Evolutionary conservation across 2,329 filamentous ascomycete genomes (phyloP), one percentile per base, ranked within the genome.

Genomic region (Fusarium temperatum): DNA sequence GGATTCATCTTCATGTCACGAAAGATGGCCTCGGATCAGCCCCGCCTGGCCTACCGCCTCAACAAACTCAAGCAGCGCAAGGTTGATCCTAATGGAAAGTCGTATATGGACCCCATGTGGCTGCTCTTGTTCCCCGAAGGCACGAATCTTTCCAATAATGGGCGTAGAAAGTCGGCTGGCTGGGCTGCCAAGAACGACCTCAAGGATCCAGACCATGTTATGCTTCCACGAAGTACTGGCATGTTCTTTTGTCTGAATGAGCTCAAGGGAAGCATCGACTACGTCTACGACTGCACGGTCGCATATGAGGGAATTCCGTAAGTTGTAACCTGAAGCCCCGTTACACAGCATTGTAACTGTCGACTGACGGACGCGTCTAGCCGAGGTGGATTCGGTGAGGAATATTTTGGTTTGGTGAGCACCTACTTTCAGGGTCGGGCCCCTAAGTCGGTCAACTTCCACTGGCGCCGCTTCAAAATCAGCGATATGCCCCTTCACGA

Each of bases 391-490:
- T 98, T 92, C 75, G 95, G 96, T n/a, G 95, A 98, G 80, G 91
- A 97, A 55, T 93, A 94, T 78, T 98, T 97, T 82, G 95, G 94
- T 0, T 87, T 99, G 8, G 89, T 90, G 6, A 95, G 95, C 55
- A 97, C 94, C 8, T 98, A 96, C 80, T 92, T 98, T 72, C 90
- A 96, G 81, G 95, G 96, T 18, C 90, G 94, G 3, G 92, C 95
- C 2, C 96, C 96, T 4, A 98, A 95, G 81, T 98, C 95, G 4
- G 95, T 98, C 78, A 98, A 98, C 83, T 95, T 98, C 86, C 93
- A 97, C 83, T 99, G 96, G 94, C 91, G 96, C 60, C 91, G 95
- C 15, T 98, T 97, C 83, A 89, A 89, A 39, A 81, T 98, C 20
- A 88, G 89, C 28, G 91, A 94, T 26, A 97, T 99, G 48, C 96